Conservation (phyloP, 2,329 filamentous ascomycete species). For the Calonectria pteridis region DNA sequence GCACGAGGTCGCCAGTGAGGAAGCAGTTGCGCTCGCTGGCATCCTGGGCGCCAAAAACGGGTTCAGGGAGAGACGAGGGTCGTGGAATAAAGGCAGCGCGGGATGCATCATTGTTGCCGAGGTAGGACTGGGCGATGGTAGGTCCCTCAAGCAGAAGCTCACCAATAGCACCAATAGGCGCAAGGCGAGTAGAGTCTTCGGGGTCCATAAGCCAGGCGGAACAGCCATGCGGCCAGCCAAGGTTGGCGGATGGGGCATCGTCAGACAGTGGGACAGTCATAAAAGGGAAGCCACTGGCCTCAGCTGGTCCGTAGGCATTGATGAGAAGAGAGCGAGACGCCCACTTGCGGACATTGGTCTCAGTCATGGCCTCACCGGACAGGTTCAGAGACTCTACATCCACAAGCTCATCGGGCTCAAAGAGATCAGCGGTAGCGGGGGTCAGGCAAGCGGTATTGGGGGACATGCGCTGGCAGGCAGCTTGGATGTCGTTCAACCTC, state of each 20-base stretch:
- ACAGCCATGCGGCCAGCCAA: constrained; percentile 27
- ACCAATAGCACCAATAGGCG: constrained; percentile 23
- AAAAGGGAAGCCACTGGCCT: background rate
- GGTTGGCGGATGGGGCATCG: constrained; percentile 7
- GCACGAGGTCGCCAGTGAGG: background rate
- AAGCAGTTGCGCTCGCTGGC: background rate
- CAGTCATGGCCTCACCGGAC: constrained; percentile 1
- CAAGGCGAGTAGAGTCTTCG: constrained; percentile 19
- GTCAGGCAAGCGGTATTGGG: background rate
- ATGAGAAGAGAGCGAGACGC: constrained; percentile 1
- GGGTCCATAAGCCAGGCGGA: constrained; percentile 27
- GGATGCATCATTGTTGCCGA: background rate
- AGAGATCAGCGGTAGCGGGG: background rate
- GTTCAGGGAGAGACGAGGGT: background rate
- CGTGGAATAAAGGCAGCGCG: background rate
- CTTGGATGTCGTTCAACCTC: background rate
- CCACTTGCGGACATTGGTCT: constrained; percentile 2
- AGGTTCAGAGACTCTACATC: constrained; percentile 15
- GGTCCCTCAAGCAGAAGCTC: background rate
- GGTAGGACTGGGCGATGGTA: background rate
- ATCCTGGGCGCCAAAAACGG: constrained; percentile 1
- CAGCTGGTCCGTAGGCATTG: constrained; percentile 9
- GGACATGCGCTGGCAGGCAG: constrained; percentile 1
- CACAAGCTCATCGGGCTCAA: constrained; percentile 9
- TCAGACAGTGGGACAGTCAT: background rate